Evolutionary conservation across 305 asterid genomes (phyloP), one percentile per base, ranked within the genome.

Genomic region (Rubia peregrina): DNA sequence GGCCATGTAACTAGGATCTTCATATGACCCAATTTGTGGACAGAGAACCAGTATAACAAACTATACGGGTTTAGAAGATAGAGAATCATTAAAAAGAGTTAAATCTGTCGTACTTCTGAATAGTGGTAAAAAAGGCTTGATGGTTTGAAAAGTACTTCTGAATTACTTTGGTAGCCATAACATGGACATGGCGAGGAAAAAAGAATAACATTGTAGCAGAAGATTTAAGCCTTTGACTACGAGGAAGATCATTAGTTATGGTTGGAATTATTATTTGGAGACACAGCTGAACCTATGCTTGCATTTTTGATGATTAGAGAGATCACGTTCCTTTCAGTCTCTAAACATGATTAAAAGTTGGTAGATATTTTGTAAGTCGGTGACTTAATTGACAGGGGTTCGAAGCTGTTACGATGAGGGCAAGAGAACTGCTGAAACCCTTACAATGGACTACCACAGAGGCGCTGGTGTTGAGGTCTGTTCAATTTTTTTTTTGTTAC

Each of bases 351-450:
- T 10, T 59, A 6, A 33, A 12, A 11, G 0, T 61, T 60, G 11
- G 38, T 59, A 10, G 64, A 60, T 10, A 1, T 1, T 51, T 51
- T 51, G 17, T 5, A 17, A 51, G 24, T 57, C 51, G 61, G 71
- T 61, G 49, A 46, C 66, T 66, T 72, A 30, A 60, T 73, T 81
- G 79, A 84, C 92, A 93, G 98, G 98, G 79, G 98, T 90, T 51
- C 88, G 98, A 71, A 93, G 98, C 68, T 93, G 98, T 83, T 93
- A 93, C 80, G 98, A 93, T 67, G 98, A 93, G 82, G 98, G 98
- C 48, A 93, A 93, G 85, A 83, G 97, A 26, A 93, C 98, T 11
- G 98, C 98, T 65, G 98, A 93, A 76, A 93, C 98, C 53, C 85
- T 93, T 92, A 84, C 98, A 64, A 93, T 93, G 98, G 98, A 93